These are phyloP conservation scores for Cavenderia fasciculata DNA, from an alignment of 78 protist genomes.

Conservation along the genomic window DNA sequence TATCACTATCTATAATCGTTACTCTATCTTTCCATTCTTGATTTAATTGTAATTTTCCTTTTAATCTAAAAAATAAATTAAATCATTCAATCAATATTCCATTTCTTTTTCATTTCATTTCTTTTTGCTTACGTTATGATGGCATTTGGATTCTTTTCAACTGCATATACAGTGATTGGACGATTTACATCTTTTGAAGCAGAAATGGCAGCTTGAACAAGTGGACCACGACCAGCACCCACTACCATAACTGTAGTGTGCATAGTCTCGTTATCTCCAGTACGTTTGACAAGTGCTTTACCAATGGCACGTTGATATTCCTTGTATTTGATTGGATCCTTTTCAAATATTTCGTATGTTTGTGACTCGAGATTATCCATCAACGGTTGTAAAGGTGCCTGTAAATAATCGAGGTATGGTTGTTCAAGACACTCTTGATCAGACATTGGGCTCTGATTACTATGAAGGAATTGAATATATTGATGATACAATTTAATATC, in stretches of 20 bases:
- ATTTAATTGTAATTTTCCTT: background rate
- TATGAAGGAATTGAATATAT: conserved; percentile 18
- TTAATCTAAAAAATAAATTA: background rate
- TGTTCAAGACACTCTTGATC: conserved; percentile 29
- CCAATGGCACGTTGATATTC: conserved; percentile 72
- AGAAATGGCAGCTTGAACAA: conserved; percentile 82
- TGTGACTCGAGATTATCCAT: conserved; percentile 94
- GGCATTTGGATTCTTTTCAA: conserved; percentile 99
- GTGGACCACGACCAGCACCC: conserved; percentile 99
- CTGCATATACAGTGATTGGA: conserved; percentile 85
- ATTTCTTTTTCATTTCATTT: conserved; percentile 20
- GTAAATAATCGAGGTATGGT: conserved; percentile 60
- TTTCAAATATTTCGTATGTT: conserved; percentile 97
- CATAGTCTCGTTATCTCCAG: background rate
- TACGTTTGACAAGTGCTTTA: conserved; percentile 3
- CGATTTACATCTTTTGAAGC: conserved; percentile 64
- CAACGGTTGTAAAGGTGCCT: conserved; percentile 89
- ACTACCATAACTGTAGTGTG: conserved; percentile 92
- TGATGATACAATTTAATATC: conserved; percentile 27
- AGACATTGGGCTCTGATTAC: conserved; percentile 33
- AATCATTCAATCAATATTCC: background rate
- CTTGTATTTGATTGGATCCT: conserved; percentile 95
- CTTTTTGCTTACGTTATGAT: conserved; percentile 81
- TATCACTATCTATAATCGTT: conserved; percentile 70
- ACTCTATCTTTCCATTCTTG: conserved; percentile 68